Evolutionary conservation across 176 grass and related monocot genomes (phyloP), one percentile per base, ranked within the genome.

Genomic region (Triticum dicoccoides): DNA sequence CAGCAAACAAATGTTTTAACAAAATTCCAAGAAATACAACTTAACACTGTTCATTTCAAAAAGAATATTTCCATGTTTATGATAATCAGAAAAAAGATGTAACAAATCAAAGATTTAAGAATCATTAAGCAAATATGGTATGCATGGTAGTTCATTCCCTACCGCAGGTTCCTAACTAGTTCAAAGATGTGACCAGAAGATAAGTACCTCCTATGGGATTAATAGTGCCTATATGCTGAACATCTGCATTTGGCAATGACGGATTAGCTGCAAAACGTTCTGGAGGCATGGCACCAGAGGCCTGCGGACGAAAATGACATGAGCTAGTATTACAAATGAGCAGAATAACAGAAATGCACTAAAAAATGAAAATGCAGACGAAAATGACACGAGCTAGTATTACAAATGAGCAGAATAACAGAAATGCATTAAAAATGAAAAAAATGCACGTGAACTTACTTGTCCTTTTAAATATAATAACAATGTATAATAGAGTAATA

Each of bases 191-290:
- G 5, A 37, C 23, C 75, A 65, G 70, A 38, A 88, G 54, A 33
- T 39, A 61, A 44, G 54, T 82, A 91, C 90, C 90, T 88, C 64
- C 82, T 1, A 85, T 45, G 14, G 82, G 61, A 82, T 88, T 88
- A 81, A 81, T 14, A 63, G 38, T 4, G 2, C 32, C 71, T 42
- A 76, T 69, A 64, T 27, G 78, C 4, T 63, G 69, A 85, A 78
- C 63, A 77, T 88, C 86, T 30, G 73, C 9, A 72, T 33, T 88
- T 78, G 54, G 23, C 78, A 88, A 85, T 54, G 86, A 44, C 0
- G 41, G 15, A 66, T 0, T 58, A 82, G 78, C 77, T 37, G 41
- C 77, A 58, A 86, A 49, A 71, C 41, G 77, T 9, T 91, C 90
- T 65, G 86, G 78, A 37, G 90, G 90, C 21, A 84, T 70, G 52